Evolutionary conservation across 257 asterid species (phyloP).

Genomic region (Nemophila menziesii): DNA sequence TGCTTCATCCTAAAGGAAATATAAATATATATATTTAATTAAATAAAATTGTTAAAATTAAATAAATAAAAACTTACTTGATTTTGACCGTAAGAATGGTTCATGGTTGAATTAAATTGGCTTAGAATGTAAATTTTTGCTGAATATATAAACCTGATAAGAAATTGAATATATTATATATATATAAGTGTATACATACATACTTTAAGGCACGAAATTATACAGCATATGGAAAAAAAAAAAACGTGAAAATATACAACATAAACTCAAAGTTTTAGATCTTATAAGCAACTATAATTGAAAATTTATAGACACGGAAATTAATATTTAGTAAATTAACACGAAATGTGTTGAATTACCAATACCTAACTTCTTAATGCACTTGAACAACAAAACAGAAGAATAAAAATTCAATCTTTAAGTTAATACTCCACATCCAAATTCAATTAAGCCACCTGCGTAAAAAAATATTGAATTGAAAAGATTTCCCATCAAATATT

Average conservation of each 20-base stretch:
- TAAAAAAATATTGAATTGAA: background rate
- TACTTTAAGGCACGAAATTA: no score
- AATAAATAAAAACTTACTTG: conserved; percentile 36
- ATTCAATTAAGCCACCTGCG: background rate
- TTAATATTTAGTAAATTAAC: background rate
- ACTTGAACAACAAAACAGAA: background rate
- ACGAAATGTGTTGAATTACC: background rate
- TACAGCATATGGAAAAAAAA: no score
- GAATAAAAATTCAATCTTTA: background rate
- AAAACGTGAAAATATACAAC: no score
- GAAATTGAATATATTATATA: background rate
- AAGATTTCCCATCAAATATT: background rate
- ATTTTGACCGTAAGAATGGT: conserved; percentile 37
- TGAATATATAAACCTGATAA: background rate
- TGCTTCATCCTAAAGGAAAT: conserved; percentile 41
- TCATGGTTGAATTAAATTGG: conserved; percentile 25
- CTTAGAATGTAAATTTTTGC: background rate
- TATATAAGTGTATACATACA: no score
- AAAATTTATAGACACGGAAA: no score
- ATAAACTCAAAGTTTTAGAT: background rate
- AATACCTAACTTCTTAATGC: background rate
- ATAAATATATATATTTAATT: conserved; percentile 1
- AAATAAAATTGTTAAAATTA: background rate
- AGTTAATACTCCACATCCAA: background rate
- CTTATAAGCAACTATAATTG: background rate